These are phyloP conservation scores for Blastomyces silverae DNA, from an alignment of 2,329 filamentous ascomycete genomes.

Conservation along the genomic window DNA sequence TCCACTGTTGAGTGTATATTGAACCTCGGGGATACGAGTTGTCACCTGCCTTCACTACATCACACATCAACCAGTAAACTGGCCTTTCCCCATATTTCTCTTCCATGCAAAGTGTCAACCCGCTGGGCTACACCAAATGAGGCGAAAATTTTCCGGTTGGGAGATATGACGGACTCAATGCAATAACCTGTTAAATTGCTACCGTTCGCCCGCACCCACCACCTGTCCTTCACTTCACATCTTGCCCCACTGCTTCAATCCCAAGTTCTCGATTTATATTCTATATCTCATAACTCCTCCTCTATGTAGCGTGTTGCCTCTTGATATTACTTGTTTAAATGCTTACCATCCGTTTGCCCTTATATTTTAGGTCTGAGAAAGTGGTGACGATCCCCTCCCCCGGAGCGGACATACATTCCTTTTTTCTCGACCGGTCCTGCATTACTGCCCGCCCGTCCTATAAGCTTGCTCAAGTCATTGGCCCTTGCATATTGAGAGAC, in stretches of 20 bases:
- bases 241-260: neutral
- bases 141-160: neutral
- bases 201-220: constrained; percentile 3
- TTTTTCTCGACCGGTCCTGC: neutral
- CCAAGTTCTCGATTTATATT: neutral
- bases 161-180: neutral
- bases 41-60: neutral
- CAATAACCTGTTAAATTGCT: neutral
- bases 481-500: constrained; percentile 9
- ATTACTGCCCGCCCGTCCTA: neutral
- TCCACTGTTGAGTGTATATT: neutral
- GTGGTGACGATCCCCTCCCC: constrained; percentile 2
- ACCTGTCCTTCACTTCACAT: neutral
- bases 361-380: constrained; percentile 1
- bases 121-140: neutral
- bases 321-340: constrained; percentile 22
- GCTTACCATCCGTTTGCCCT: constrained; percentile 2
- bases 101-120: neutral
- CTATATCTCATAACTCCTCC: constrained; percentile 1
- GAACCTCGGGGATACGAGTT: neutral
- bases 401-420: constrained; percentile 8
- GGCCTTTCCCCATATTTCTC: neutral
- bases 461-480: constrained; percentile 1
- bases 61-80: neutral
- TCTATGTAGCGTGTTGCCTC: neutral